Conservation (phyloP, 176 grass and related monocot genomes). For the Coix lacrymajobi region DNA sequence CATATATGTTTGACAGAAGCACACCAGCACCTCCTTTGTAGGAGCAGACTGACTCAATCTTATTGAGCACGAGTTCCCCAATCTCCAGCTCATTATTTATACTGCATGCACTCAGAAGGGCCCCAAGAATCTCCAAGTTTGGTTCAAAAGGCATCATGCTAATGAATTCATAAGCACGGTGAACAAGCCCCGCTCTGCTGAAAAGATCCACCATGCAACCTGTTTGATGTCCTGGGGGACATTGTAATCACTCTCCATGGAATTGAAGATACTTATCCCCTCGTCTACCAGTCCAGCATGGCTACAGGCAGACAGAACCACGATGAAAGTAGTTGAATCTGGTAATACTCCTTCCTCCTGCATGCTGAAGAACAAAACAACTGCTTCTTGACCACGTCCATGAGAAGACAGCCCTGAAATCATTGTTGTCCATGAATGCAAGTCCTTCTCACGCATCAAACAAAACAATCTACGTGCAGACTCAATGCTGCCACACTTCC, state of each 20-base stretch:
- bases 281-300: constrained; percentile 70
- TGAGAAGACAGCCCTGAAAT: constrained; percentile 57
- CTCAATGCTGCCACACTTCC: constrained; percentile 54
- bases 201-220: constrained; percentile 76
- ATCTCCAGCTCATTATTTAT: constrained; percentile 48
- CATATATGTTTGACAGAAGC: constrained; percentile 75
- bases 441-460: constrained; percentile 47
- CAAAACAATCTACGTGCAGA: constrained; percentile 35
- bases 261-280: constrained; percentile 54
- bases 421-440: constrained; percentile 64
- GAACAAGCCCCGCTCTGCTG: constrained; percentile 60
- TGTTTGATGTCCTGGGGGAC: constrained; percentile 54
- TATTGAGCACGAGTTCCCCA: constrained; percentile 51
- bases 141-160: constrained; percentile 50
- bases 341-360: constrained; percentile 20
- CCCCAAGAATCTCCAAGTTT: constrained; percentile 48
- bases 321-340: constrained; percentile 58
- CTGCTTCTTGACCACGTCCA: constrained; percentile 39
- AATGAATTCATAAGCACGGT: constrained; percentile 44
- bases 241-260: constrained; percentile 43
- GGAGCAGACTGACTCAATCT: constrained; percentile 50
- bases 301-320: constrained; percentile 68
- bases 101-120: constrained; percentile 62
- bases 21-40: constrained; percentile 59
- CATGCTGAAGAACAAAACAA: constrained; percentile 43